phyloP scores from a whole-genome alignment of 768 basidiomycete genomes.

The Neoboletus subvelutipes region DNA sequence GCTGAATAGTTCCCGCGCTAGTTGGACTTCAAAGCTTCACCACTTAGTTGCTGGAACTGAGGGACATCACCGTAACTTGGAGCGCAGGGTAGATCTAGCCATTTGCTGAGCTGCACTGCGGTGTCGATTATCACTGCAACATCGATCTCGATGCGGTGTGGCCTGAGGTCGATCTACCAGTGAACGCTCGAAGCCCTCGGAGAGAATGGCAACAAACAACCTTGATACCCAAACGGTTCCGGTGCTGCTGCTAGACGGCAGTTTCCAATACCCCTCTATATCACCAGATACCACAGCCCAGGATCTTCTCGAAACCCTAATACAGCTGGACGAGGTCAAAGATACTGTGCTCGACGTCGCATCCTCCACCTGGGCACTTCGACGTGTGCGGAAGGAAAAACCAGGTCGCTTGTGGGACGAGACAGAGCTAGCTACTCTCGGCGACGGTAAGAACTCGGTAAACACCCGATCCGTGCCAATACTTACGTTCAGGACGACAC shows the following conservation, averaged over 20 bases:
- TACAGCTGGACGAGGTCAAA: conserved; percentile 47
- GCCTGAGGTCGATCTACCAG: background rate
- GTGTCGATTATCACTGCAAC: background rate
- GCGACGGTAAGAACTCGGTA: conserved; percentile 50
- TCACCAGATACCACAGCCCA: conserved; percentile 50
- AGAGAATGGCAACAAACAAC: conserved; percentile 31
- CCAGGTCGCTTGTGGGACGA: conserved; percentile 70
- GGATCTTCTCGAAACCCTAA: conserved; percentile 57
- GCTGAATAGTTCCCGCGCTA: conserved; percentile 1
- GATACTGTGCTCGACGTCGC: conserved; percentile 55
- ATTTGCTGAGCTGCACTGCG: background rate
- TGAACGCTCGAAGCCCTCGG: background rate
- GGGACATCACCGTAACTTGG: background rate
- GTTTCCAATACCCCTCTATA: conserved; percentile 63
- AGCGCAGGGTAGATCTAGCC: background rate
- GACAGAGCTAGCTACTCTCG: conserved; percentile 61
- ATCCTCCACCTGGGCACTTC: conserved; percentile 67
- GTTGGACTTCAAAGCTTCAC: background rate
- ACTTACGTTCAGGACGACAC: conserved; percentile 13
- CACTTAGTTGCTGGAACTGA: too few relatives aligned
- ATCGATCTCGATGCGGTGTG: conserved; percentile 1
- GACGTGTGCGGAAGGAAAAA: conserved; percentile 57
- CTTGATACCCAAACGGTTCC: conserved; percentile 51
- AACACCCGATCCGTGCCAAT: background rate
- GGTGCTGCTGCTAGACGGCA: conserved; percentile 54